These are phyloP conservation scores for Amanita fuliginea DNA, from an alignment of 768 basidiomycete genomes.

Conservation along the genomic window DNA sequence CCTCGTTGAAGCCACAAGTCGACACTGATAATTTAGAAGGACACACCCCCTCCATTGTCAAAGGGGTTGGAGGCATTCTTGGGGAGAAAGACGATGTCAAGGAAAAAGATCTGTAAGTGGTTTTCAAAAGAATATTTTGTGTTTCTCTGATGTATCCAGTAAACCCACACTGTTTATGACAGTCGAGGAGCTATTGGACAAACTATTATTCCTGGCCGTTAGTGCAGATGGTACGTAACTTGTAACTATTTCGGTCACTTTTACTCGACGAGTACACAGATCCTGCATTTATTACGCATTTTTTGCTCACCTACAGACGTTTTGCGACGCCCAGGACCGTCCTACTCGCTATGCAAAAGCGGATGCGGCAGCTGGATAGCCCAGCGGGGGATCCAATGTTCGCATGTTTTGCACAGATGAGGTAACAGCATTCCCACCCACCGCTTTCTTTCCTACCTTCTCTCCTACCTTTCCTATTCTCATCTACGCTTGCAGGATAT, in stretches of 20 bases:
- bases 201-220: slow-evolving; percentile 70
- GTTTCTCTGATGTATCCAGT: slow-evolving; percentile 13
- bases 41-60: not conserved
- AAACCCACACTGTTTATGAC: slow-evolving; percentile 64
- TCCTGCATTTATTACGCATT: slow-evolving; percentile 65
- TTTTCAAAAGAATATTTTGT: not conserved
- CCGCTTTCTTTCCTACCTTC: slow-evolving; percentile 2
- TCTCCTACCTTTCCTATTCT: slow-evolving; percentile 1
- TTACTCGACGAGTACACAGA: slow-evolving; percentile 30
- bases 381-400: slow-evolving; percentile 74
- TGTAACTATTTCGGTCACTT: not conserved
- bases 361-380: slow-evolving; percentile 67
- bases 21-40: not conserved
- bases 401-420: slow-evolving; percentile 83
- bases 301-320: slow-evolving; percentile 74
- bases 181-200: slow-evolving; percentile 72
- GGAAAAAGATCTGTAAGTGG: slow-evolving; percentile 42
- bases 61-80: slow-evolving; percentile 4
- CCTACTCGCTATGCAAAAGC: slow-evolving; percentile 80
- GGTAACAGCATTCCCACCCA: too few species aligned
- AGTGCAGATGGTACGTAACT: slow-evolving; percentile 64
- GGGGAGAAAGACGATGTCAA: slow-evolving; percentile 19
- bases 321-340: slow-evolving; percentile 73
- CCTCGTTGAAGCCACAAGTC: not conserved
- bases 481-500: slow-evolving; percentile 42